Conservation (phyloP, 169 alveolate species). For the Plasmodium blacklocki region DNA sequence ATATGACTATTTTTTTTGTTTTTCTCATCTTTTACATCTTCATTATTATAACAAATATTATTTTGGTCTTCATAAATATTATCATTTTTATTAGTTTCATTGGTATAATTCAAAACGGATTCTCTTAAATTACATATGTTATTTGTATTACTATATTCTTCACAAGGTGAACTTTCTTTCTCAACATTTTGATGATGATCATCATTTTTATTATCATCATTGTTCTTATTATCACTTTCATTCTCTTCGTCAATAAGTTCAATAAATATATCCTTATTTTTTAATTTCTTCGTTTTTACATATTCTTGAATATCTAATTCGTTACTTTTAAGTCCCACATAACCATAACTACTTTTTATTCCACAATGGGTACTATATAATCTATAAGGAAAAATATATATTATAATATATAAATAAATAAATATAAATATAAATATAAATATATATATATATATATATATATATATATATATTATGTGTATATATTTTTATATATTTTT, state of each 20-base stretch:
- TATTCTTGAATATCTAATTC: conserved; percentile 9
- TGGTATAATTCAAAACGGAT: neutral
- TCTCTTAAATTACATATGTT: too few relatives aligned
- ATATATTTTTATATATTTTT: neutral
- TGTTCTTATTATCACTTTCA: neutral
- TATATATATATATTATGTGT: neutral
- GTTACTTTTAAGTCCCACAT: conserved; percentile 1
- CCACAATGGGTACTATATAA: conserved; percentile 30
- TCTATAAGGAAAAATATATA: neutral
- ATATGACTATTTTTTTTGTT: neutral
- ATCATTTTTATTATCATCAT: neutral
- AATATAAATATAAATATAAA: neutral
- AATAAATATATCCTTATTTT: conserved; percentile 1
- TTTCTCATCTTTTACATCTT: neutral
- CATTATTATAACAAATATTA: neutral
- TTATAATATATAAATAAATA: neutral
- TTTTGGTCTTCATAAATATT: neutral
- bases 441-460: neutral
- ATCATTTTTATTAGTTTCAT: neutral
- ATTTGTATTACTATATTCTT: too few relatives aligned
- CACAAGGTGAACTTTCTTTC: too few relatives aligned
- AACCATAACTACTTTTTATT: conserved; percentile 37
- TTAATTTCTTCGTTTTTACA: conserved; percentile 10
- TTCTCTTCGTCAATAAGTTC: conserved; percentile 15
- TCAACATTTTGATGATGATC: neutral